Base-by-base conservation (phyloP, 345 rosid species). In the Dovyalis caffra region DNA sequence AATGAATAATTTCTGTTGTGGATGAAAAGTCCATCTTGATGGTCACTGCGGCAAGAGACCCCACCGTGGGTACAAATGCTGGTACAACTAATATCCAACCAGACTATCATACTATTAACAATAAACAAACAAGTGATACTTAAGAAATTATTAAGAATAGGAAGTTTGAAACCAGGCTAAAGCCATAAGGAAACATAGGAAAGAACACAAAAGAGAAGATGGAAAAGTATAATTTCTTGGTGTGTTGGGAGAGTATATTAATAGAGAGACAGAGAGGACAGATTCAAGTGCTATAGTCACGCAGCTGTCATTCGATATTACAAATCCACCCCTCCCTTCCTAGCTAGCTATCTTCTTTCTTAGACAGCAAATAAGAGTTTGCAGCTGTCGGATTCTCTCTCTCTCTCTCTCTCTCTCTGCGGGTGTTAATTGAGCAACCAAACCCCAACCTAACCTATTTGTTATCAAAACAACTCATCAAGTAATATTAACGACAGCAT, bases 221-320 rank as follows among this genome's bases (percentile, higher is more conserved):
- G 15, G 40, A 67, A 70, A 70, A 69, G 79, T 14, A 79, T 73
- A 76, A 79, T 32, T 29, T 15, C 9, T 32, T 64, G 67, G 31
- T 69, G 37, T 64, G 78, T 77, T 83, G 81, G 85, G 91, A 87
- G 85, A 72, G 85, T 81, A 82, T 78, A 85, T 85, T 87, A 85
- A 82, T 86, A 82, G 79, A 80, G 69, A 74, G 86, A 85, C 89
- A 86, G 87, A 80, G 85, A 78, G 86, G 87, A 84, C 85, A 83
- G 75, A 72, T 83, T 86, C 86, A 82, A 86, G 83, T 82, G 80
- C 80, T 70, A 43, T 31, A 69, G 71, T 77, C 77, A 76, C 76
- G 85, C 86, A 88, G 88, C 90, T 89, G 86, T 84, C 89, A 80
- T 76, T 81, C 73, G 76, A 71, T 78, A 80, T 74, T 79, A 83